Conservation (phyloP, 148 eudicot genomes). For the Amaranthus palmeri region DNA sequence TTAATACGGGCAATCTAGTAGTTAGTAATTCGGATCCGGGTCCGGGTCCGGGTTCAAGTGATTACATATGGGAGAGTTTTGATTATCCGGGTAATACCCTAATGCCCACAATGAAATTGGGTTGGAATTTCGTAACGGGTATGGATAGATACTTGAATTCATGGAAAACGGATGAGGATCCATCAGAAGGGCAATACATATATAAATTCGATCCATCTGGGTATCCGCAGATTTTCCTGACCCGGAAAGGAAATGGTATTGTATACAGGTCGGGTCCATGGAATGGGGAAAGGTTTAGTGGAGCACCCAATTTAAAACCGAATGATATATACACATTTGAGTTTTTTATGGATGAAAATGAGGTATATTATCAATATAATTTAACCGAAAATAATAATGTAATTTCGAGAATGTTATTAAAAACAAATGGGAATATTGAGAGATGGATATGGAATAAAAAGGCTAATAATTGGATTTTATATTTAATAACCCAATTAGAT, state of each 20-base stretch:
- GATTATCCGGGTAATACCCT: background rate
- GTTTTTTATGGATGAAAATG: background rate
- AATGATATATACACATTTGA: background rate
- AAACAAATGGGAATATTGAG: conserved; percentile 13
- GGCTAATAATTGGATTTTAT: conserved; percentile 17
- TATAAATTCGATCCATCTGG: background rate
- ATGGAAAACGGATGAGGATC: background rate
- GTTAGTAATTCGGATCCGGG: background rate
- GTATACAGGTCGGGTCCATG: background rate
- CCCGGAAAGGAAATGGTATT: background rate
- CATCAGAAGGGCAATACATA: background rate
- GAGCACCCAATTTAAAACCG: background rate
- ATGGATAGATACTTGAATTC: background rate
- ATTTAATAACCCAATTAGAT: conserved; percentile 20
- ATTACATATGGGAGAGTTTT: conserved; percentile 13
- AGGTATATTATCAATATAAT: background rate
- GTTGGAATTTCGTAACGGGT: background rate
- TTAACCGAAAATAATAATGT: background rate
- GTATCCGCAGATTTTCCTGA: background rate
- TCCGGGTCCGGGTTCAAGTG: background rate
- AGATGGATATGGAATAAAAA: conserved; percentile 18
- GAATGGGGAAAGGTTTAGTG: conserved; percentile 2
- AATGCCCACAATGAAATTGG: background rate
- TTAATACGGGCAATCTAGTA: conserved; percentile 9
- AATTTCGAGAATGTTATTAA: conserved; percentile 11